phyloP scores from a whole-genome alignment of 2,329 filamentous ascomycete genomes.

The Fusarium acutatum region DNA sequence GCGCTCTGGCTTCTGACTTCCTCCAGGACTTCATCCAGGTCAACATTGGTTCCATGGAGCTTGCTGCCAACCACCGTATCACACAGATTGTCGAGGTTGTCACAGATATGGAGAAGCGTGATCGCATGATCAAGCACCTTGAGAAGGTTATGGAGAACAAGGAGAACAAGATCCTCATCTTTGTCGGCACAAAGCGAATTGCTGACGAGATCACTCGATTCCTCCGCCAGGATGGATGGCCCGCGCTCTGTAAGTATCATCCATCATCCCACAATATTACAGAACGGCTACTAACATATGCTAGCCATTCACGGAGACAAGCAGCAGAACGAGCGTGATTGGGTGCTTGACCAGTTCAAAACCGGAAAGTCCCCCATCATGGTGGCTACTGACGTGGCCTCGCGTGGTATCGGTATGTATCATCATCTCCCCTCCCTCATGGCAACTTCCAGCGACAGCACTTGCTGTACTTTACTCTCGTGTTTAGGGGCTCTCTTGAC shows the following conservation, averaged over 20 bases:
- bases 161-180: constrained; percentile 93
- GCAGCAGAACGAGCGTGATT: constrained; percentile 99
- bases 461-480: constrained; percentile 87
- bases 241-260: constrained; percentile 81
- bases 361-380: constrained; percentile 99
- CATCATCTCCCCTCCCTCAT: constrained; percentile 55
- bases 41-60: constrained; percentile 96
- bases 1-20: constrained; percentile 89
- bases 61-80: constrained; percentile 97
- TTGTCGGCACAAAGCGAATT: constrained; percentile 92
- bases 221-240: constrained; percentile 97
- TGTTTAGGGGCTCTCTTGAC: constrained; percentile 86
- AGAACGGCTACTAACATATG: constrained; percentile 47
- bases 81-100: constrained; percentile 98
- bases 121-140: constrained; percentile 95
- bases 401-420: constrained; percentile 99
- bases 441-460: constrained; percentile 66
- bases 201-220: constrained; percentile 98
- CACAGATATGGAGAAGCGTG: constrained; percentile 96
- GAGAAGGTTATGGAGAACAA: constrained; percentile 99
- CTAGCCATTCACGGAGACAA: constrained; percentile 98
- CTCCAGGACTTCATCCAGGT: constrained; percentile 97
- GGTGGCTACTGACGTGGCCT: constrained; percentile 99
- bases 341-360: constrained; percentile 99
- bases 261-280: constrained; percentile 34